Conservation (phyloP, 495 filamentous ascomycete genomes). For the Evansstolkia leycettana region DNA sequence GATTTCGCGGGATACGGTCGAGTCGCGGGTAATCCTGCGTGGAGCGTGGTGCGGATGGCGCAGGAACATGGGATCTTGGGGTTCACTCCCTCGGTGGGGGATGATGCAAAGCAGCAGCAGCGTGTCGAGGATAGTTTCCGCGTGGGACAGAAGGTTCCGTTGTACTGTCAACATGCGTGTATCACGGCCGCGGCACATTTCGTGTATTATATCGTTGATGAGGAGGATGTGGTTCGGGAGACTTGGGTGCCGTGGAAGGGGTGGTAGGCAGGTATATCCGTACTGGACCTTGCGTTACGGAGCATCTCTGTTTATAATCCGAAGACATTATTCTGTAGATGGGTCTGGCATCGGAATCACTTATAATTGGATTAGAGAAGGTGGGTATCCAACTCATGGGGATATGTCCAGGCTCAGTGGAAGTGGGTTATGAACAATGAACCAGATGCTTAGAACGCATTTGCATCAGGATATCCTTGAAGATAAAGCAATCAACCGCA, state of each 20-base stretch:
- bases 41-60: conserved; percentile 49
- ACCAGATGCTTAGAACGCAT: too few relatives aligned
- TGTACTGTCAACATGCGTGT: conserved; percentile 21
- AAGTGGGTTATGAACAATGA: too few relatives aligned
- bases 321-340: too few relatives aligned
- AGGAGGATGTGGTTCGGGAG: conserved; percentile 14
- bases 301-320: too few relatives aligned
- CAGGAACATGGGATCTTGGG: conserved; percentile 57
- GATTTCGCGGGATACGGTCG: conserved; percentile 10
- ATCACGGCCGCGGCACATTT: conserved; percentile 16
- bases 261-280: conserved; percentile 6
- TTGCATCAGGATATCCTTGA: too few relatives aligned
- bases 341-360: too few relatives aligned
- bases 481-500: too few relatives aligned
- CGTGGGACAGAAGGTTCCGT: conserved; percentile 16
- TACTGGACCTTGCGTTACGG: too few relatives aligned
- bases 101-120: conserved; percentile 2
- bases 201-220: conserved; percentile 17
- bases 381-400: too few relatives aligned
- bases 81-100: conserved; percentile 6
- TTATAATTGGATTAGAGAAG: too few relatives aligned
- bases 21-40: conserved; percentile 25
- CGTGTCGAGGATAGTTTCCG: conserved; percentile 8
- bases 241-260: conserved; percentile 22
- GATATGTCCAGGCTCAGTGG: too few relatives aligned